Conservation (phyloP, 495 filamentous ascomycete species). For the Penicillium canariense region DNA sequence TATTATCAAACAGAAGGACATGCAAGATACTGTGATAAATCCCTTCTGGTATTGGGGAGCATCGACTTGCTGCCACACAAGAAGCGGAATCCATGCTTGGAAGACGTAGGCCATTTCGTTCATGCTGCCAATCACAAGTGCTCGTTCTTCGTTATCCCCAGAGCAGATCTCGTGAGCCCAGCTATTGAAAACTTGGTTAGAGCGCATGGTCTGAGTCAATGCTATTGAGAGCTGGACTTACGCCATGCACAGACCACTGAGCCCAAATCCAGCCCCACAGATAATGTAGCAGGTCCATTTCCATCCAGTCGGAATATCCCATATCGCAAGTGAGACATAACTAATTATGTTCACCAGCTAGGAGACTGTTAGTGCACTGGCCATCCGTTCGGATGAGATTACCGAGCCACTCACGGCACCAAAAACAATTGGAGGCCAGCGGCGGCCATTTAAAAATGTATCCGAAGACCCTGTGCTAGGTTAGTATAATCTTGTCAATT, state of each 20-base stretch:
- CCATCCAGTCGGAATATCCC: slow-evolving; percentile 46
- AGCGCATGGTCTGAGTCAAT: neutral
- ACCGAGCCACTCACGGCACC: slow-evolving; percentile 37
- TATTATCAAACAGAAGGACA: slow-evolving; percentile 34
- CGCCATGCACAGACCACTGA: slow-evolving; percentile 46
- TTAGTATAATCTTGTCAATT: slow-evolving; percentile 6
- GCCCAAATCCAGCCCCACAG: slow-evolving; percentile 34
- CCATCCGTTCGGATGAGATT: neutral
- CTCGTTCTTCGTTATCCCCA: slow-evolving; percentile 51
- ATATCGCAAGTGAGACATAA: slow-evolving; percentile 39
- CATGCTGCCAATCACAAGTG: slow-evolving; percentile 49
- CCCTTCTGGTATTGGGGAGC: slow-evolving; percentile 48
- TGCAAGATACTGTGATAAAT: slow-evolving; percentile 39
- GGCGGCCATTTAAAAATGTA: slow-evolving; percentile 48
- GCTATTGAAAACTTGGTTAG: slow-evolving; percentile 15
- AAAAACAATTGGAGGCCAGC: slow-evolving; percentile 56
- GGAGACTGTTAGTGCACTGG: slow-evolving; percentile 5
- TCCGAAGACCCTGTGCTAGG: slow-evolving; percentile 43
- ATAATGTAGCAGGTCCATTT: slow-evolving; percentile 46
- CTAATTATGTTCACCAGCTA: slow-evolving; percentile 39
- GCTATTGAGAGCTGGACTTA: slow-evolving; percentile 13
- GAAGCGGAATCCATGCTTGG: slow-evolving; percentile 48
- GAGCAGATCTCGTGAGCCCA: slow-evolving; percentile 53
- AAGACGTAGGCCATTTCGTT: slow-evolving; percentile 50
- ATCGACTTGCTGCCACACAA: slow-evolving; percentile 54